A percentile compares a stretch with the other conserved stretches of the same genome.
Conservation (phyloP, 2,329 filamentous ascomycete genomes). For the Ascochyta viciae-villosae region DNA sequence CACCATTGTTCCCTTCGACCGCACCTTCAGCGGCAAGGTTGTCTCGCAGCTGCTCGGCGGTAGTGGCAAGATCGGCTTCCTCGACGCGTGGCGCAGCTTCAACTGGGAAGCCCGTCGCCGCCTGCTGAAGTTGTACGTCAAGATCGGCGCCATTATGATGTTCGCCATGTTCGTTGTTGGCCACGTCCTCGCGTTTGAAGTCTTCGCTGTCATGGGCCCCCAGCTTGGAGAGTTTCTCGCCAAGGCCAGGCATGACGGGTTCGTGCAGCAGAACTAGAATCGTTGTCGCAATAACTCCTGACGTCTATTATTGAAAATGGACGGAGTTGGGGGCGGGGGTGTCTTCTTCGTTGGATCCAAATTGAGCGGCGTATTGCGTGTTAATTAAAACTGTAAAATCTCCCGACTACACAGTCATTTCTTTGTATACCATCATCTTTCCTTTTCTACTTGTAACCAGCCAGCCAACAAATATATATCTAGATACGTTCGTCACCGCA, state of each 20-base stretch:
- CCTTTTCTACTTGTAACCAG: not conserved
- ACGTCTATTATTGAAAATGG: too few relatives aligned
- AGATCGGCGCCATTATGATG: conserved; percentile 66
- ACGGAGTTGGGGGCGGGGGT: not conserved
- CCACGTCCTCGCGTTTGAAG: conserved; percentile 61
- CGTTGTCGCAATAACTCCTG: too few relatives aligned
- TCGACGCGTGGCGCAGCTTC: conserved; percentile 82
- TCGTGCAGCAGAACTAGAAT: conserved; percentile 9
- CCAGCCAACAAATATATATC: too few relatives aligned
- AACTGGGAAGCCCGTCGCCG: conserved; percentile 74
- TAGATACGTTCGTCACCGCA: too few relatives aligned
- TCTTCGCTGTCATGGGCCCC: conserved; percentile 56
- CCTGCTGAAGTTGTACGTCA: conserved; percentile 76
- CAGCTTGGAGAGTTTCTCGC: conserved; percentile 32
- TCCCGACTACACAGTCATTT: conserved; percentile 11
- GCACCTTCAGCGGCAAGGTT: conserved; percentile 79
- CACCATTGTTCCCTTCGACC: conserved; percentile 89
- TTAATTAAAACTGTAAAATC: not conserved
- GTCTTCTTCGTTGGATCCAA: not conserved
- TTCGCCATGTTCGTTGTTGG: conserved; percentile 57
- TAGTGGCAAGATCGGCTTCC: conserved; percentile 72
- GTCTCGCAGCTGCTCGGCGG: conserved; percentile 77
- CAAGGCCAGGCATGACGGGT: conserved; percentile 26
- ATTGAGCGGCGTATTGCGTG: conserved; percentile 1
- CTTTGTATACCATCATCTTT: not conserved